These are phyloP conservation scores for Wickerhamomyces rabaulensis DNA, from an alignment of 805 yeast genomes.

Conservation along the genomic window DNA sequence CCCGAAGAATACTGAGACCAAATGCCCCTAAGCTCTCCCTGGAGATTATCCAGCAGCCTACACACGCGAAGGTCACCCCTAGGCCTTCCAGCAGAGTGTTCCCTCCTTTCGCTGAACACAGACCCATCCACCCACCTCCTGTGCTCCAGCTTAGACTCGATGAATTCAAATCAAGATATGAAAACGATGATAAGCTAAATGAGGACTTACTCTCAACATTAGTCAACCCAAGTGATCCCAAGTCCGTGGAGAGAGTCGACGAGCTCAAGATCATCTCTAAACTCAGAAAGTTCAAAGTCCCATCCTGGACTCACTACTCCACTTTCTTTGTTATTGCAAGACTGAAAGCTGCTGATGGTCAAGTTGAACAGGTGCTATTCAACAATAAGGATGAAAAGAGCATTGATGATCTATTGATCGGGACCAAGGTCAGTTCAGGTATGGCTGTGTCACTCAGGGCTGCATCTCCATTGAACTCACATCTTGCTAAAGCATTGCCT, in stretches of 20 bases:
- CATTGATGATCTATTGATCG: constrained; percentile 17
- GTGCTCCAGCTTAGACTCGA: constrained; percentile 22
- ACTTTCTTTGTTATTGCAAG: constrained; percentile 23
- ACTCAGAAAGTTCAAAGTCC: constrained; percentile 14
- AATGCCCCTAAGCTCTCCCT: constrained; percentile 13
- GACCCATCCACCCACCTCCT: constrained; percentile 31
- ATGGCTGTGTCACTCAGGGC: constrained; percentile 20
- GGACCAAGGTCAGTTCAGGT: constrained; percentile 21
- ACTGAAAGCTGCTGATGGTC: constrained; percentile 8
- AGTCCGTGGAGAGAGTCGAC: constrained; percentile 14
- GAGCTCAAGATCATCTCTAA: constrained; percentile 16
- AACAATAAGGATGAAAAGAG: constrained; percentile 4
- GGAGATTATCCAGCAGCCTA: constrained; percentile 25
- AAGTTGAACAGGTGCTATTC: constrained; percentile 6
- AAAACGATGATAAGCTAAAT: constrained; percentile 4
- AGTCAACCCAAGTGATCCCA: constrained; percentile 7
- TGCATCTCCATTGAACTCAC: constrained; percentile 10
- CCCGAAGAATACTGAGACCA: constrained; percentile 16
- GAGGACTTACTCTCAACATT: constrained; percentile 10
- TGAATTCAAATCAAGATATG: constrained; percentile 8
- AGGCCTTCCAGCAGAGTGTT: constrained; percentile 15
- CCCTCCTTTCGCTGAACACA: constrained; percentile 26
- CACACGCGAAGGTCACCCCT: constrained; percentile 26
- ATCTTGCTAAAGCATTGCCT: constrained; percentile 9
- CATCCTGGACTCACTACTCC: constrained; percentile 24